Percentiles rank a stretch among this genome's conserved stretches.
Conservation (phyloP, 1,284 basidiomycete species). For the Marasmius fiardii region DNA sequence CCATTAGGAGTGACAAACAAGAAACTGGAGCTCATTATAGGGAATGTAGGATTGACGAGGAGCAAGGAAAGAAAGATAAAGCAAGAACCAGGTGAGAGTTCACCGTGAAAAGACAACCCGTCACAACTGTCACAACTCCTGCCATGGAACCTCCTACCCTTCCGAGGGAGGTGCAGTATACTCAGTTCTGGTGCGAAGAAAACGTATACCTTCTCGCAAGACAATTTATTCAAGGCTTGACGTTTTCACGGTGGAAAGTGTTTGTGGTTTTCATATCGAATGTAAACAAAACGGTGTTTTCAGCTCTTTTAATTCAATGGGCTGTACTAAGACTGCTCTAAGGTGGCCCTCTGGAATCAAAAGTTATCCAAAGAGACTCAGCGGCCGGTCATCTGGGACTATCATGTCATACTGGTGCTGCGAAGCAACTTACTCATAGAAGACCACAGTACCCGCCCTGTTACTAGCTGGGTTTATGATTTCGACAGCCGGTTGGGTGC, state of each 20-base stretch:
- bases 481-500: conserved; percentile 50
- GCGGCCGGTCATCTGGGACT: conserved; percentile 65
- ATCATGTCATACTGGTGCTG: conserved; percentile 66
- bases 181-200: conserved; percentile 55
- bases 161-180: conserved; percentile 22
- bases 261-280: conserved; percentile 70
- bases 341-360: conserved; percentile 70
- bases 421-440: conserved; percentile 23
- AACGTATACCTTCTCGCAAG: conserved; percentile 63
- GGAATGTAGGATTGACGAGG: neutral
- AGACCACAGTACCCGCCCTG: conserved; percentile 1
- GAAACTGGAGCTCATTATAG: conserved; percentile 9
- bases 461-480: conserved; percentile 58
- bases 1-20: conserved; percentile 6
- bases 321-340: conserved; percentile 5
- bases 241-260: conserved; percentile 40
- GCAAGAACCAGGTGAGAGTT: neutral
- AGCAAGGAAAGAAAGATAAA: conserved; percentile 3
- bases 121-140: neutral
- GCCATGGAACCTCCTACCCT: conserved; percentile 6
- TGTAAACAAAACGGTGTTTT: conserved; percentile 43
- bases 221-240: conserved; percentile 32
- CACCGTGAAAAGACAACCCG: conserved; percentile 3
- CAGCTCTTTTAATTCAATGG: neutral
- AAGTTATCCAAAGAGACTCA: conserved; percentile 34